These are phyloP conservation scores for Linum lewisii DNA, from an alignment of 345 rosid species.

Conservation along the genomic window DNA sequence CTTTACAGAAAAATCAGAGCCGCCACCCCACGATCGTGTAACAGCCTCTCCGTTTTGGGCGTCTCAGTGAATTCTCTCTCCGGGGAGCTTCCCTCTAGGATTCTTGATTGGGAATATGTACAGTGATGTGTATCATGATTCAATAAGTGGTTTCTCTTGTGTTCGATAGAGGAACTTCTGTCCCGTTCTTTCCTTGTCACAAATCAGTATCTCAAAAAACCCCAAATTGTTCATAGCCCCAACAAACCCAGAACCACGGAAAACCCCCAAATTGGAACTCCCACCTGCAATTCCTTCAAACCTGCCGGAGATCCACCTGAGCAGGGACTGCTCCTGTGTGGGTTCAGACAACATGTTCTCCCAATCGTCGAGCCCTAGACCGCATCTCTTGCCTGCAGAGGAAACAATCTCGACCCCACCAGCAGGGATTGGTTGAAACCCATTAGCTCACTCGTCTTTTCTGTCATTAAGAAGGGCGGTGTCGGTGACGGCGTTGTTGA, in stretches of 20 bases:
- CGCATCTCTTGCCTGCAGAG: slow-evolving; percentile 28
- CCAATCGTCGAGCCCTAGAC: slow-evolving; percentile 43
- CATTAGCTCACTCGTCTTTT: slow-evolving; percentile 38
- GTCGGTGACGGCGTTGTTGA: slow-evolving; percentile 31
- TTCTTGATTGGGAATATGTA: too few species aligned
- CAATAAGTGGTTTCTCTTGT: too few species aligned
- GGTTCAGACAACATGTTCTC: slow-evolving; percentile 39
- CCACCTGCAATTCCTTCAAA: too few species aligned
- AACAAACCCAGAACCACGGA: too few species aligned
- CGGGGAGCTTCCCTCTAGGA: slow-evolving; percentile 37
- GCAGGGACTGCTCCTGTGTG: slow-evolving; percentile 36
- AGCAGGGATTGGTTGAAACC: slow-evolving; percentile 28
- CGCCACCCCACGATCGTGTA: slow-evolving; percentile 28
- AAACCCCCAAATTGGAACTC: slow-evolving; percentile 18
- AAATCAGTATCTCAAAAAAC: too few species aligned
- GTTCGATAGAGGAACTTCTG: too few species aligned
- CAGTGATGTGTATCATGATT: too few species aligned
- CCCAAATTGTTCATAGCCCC: too few species aligned
- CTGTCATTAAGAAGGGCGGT: slow-evolving; percentile 14
- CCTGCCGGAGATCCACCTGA: slow-evolving; percentile 35
- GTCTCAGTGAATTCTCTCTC: slow-evolving; percentile 60
- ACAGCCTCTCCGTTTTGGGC: slow-evolving; percentile 47
- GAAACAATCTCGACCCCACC: slow-evolving; percentile 27
- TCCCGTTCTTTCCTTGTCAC: too few species aligned
- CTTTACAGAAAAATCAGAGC: slow-evolving; percentile 42